These are phyloP conservation scores for Calendula officinalis DNA, from an alignment of 129 eudicot genomes.

Conservation along the genomic window DNA sequence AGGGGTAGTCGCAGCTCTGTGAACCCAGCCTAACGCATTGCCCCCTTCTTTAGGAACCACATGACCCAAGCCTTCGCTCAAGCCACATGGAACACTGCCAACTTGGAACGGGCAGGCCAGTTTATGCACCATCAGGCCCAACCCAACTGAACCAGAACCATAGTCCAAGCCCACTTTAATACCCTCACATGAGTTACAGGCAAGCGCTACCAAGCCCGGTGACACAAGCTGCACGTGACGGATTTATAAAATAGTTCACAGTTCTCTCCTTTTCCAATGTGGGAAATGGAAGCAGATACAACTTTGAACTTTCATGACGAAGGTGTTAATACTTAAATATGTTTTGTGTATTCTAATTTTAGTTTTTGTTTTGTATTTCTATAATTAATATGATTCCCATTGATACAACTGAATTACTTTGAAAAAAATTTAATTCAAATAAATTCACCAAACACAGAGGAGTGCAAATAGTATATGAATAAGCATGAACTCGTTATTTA, in stretches of 20 bases:
- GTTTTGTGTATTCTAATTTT: too few species aligned
- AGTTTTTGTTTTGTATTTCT: too few species aligned
- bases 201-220: neutral
- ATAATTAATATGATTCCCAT: too few species aligned
- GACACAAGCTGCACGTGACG: too few species aligned
- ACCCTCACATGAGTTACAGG: neutral
- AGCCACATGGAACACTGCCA: conserved; percentile 19
- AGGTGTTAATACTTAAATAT: too few species aligned
- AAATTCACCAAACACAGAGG: too few species aligned
- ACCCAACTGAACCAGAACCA: neutral
- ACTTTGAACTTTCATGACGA: too few species aligned
- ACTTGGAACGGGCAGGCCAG: conserved; percentile 27
- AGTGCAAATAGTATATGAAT: too few species aligned
- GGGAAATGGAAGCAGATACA: neutral
- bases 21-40: conserved; percentile 26
- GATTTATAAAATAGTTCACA: neutral
- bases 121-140: neutral
- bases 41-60: conserved; percentile 17
- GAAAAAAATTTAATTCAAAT: too few species aligned
- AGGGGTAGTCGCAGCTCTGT: neutral
- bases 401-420: too few species aligned
- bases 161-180: neutral
- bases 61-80: conserved; percentile 24
- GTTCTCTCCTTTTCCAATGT: neutral
- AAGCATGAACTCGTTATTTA: too few species aligned